These are phyloP conservation scores for Escallonia herrerae DNA, from an alignment of 129 eudicot genomes.

Conservation along the genomic window DNA sequence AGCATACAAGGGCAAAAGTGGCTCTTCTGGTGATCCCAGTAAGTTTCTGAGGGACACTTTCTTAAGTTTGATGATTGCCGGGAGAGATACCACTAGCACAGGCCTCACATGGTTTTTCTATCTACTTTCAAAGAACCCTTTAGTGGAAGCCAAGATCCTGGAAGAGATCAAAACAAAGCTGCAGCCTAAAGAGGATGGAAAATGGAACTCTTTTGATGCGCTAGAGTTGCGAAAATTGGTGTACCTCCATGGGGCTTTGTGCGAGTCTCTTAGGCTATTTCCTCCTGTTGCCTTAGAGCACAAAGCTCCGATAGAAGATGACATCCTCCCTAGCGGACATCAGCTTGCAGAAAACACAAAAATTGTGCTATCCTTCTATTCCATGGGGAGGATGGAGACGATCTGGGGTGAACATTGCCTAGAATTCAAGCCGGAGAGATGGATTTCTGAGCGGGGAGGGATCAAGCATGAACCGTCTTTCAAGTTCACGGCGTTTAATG, in stretches of 20 bases:
- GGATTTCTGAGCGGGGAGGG: constrained; percentile 36
- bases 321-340: constrained; percentile 54
- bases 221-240: constrained; percentile 24
- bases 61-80: constrained; percentile 44
- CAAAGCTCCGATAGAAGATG: constrained; percentile 35
- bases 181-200: neutral
- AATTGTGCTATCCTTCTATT: constrained; percentile 28
- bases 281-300: constrained; percentile 47
- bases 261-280: constrained; percentile 52
- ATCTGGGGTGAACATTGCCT: constrained; percentile 60
- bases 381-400: constrained; percentile 53
- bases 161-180: constrained; percentile 30
- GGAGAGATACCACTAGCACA: constrained; percentile 55
- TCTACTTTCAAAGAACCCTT: constrained; percentile 38
- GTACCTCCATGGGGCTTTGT: constrained; percentile 61
- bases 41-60: constrained; percentile 33
- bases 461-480: constrained; percentile 47
- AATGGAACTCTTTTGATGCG: constrained; percentile 4
- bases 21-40: constrained; percentile 2
- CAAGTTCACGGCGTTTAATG: constrained; percentile 47
- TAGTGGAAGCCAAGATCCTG: constrained; percentile 29
- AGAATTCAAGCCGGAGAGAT: constrained; percentile 56
- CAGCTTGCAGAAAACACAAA: constrained; percentile 14
- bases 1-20: constrained; percentile 5
- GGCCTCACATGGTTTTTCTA: constrained; percentile 57